Evolutionary conservation across 257 asterid species (phyloP), one percentile per base, ranked within the genome.

Genomic region (Solanum ossicruentum): DNA sequence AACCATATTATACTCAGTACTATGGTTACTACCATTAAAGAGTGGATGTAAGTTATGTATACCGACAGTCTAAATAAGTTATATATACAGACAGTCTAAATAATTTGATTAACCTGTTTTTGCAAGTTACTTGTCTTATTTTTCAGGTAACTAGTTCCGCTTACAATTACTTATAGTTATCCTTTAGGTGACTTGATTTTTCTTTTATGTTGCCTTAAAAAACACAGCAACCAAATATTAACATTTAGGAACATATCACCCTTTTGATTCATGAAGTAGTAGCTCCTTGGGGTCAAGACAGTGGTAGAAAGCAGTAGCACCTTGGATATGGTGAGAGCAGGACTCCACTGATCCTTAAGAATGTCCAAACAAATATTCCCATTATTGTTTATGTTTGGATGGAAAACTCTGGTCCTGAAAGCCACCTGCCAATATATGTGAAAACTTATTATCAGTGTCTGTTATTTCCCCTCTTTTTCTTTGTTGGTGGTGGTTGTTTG

Each of bases 271-370:
- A 55, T 54, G 49, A 36, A 84, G 12, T 60, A 72, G 81, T 75
- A 49, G 49, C 21, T 49, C 61, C 39, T 39, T 70, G 52, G n/a
- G 52, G 78, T 3, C 23, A 32, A 45, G 39, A 1, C 57, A n/a
- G 55, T 41, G 5, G 6, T 6, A 17, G 61, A 6, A 21, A 49
- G 12, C 12, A 69, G 56, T 17, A 16, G 15, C 13, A 95, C 98
- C 97, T 95, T 95, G 41, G 98, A 95, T 49, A 95, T 93, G 92
- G 98, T 95, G 85, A 95, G 97, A 65, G 98, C 98, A 45, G 98
- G 98, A 87, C 98, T 93, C 98, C 98, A 95, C 75, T 95, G 98
- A 87, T 95, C 98, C 88, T 94, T 95, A 61, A 95, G 97, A 67
- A 93, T 93, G 58, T 95, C 98, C 86, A 93, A 88, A 88, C 97